These are phyloP conservation scores for Aciculosporium take DNA, from an alignment of 2,329 filamentous ascomycete species.

Conservation along the genomic window DNA sequence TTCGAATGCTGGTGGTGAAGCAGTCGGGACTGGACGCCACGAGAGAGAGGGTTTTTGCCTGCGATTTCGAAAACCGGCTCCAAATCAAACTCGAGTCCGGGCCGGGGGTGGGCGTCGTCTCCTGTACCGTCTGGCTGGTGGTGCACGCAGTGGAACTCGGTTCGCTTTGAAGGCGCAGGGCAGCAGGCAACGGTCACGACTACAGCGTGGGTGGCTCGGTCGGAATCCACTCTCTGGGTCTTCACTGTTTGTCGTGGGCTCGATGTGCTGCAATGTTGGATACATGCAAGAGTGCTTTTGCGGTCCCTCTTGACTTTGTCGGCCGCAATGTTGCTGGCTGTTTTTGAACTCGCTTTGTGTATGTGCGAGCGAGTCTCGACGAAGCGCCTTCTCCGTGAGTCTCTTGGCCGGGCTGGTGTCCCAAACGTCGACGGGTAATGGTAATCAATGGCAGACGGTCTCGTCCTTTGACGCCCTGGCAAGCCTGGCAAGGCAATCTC, in stretches of 20 bases:
- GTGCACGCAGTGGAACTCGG: slow-evolving; percentile 2
- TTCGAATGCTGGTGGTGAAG: background rate
- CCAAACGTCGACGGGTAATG: background rate
- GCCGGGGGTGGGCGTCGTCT: slow-evolving; percentile 1
- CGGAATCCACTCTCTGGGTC: slow-evolving; percentile 1
- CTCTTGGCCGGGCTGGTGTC: background rate
- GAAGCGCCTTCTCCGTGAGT: too few species aligned
- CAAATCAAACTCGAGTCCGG: background rate
- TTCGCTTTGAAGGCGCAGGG: slow-evolving; percentile 1
- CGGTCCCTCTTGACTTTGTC: background rate
- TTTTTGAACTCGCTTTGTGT: background rate
- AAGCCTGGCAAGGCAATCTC: background rate
- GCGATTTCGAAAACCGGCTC: background rate
- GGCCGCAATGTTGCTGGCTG: background rate
- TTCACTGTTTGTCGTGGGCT: background rate
- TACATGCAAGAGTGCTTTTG: too few species aligned
- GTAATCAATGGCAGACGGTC: too few species aligned
- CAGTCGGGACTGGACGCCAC: background rate
- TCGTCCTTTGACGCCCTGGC: too few species aligned
- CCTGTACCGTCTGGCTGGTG: too few species aligned
- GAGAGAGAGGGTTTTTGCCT: background rate
- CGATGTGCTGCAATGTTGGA: background rate
- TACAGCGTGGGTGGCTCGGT: background rate
- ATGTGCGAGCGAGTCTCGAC: background rate
- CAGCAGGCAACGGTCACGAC: background rate